A percentile compares a stretch with the other conserved stretches of the same genome.
phyloP scores from a whole-genome alignment of 2,329 filamentous ascomycete genomes.

The Cadophora sp. region DNA sequence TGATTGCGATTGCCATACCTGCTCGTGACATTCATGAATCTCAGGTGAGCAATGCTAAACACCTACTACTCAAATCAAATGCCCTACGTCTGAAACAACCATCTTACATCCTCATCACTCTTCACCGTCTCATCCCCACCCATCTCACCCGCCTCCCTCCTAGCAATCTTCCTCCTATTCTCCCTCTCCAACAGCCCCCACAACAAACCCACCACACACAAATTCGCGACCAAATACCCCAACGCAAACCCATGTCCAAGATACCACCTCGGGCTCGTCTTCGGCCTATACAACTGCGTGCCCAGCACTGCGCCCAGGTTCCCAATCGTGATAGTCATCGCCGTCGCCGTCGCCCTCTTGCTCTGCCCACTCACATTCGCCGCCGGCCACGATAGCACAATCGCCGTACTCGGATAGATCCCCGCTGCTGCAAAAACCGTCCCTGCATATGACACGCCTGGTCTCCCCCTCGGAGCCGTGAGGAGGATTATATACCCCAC shows the following conservation, averaged over 20 bases:
- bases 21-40: too few relatives aligned
- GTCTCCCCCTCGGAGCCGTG: conserved; percentile 42
- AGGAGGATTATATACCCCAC: conserved; percentile 63
- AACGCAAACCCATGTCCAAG: conserved; percentile 72
- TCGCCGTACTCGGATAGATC: conserved; percentile 69
- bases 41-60: too few relatives aligned
- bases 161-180: conserved; percentile 59
- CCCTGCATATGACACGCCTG: conserved; percentile 59
- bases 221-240: conserved; percentile 66
- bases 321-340: conserved; percentile 75
- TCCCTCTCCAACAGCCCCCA: conserved; percentile 62
- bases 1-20: too few relatives aligned
- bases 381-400: conserved; percentile 72
- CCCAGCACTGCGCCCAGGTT: conserved; percentile 73
- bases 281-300: conserved; percentile 70
- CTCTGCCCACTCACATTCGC: conserved; percentile 76
- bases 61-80: too few relatives aligned
- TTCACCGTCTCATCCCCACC: conserved; percentile 56
- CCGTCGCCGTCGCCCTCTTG: conserved; percentile 71
- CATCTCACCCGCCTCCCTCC: conserved; percentile 57
- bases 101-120: conserved; percentile 69
- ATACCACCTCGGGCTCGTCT: conserved; percentile 66
- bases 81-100: conserved; percentile 62
- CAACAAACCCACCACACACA: conserved; percentile 58
- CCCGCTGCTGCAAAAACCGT: conserved; percentile 70